Percentiles rank a stretch among this genome's conserved stretches.
These are phyloP conservation scores for Cephalotrichum gorgonifer DNA, from an alignment of 2,329 filamentous ascomycete genomes.

Conservation along the genomic window DNA sequence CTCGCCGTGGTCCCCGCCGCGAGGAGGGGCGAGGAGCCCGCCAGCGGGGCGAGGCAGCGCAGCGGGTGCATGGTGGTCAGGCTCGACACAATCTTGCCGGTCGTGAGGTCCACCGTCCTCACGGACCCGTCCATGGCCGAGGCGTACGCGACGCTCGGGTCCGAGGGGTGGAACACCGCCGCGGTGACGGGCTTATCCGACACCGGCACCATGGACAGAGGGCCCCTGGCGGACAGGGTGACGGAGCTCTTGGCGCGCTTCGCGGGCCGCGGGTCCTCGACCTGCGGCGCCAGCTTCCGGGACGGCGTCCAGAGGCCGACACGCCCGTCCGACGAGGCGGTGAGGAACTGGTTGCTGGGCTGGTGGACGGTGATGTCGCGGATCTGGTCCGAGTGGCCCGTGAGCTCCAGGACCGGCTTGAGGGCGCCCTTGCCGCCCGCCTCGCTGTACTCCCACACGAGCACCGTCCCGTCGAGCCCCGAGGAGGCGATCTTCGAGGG, in stretches of 20 bases:
- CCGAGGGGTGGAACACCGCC: slow-evolving; percentile 73
- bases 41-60: slow-evolving; percentile 66
- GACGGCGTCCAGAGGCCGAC: slow-evolving; percentile 85
- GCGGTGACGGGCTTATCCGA: slow-evolving; percentile 69
- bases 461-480: slow-evolving; percentile 73
- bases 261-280: slow-evolving; percentile 38
- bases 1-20: slow-evolving; percentile 73
- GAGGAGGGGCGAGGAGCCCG: slow-evolving; percentile 40
- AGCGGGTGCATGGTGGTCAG: slow-evolving; percentile 77
- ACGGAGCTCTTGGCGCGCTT: slow-evolving; percentile 19
- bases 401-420: slow-evolving; percentile 68
- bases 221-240: slow-evolving; percentile 59
- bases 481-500: slow-evolving; percentile 63
- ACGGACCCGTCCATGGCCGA: slow-evolving; percentile 85
- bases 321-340: slow-evolving; percentile 72
- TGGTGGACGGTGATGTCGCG: slow-evolving; percentile 67
- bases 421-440: slow-evolving; percentile 57
- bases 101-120: slow-evolving; percentile 84
- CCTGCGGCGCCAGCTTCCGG: slow-evolving; percentile 65
- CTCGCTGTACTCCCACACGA: slow-evolving; percentile 83
- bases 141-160: slow-evolving; percentile 84
- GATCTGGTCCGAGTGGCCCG: slow-evolving; percentile 68
- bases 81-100: slow-evolving; percentile 66
- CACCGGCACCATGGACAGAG: slow-evolving; percentile 61
- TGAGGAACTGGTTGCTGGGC: slow-evolving; percentile 67